Conservation (phyloP, 139 green algal species). For the Nannochloris sp. region DNA sequence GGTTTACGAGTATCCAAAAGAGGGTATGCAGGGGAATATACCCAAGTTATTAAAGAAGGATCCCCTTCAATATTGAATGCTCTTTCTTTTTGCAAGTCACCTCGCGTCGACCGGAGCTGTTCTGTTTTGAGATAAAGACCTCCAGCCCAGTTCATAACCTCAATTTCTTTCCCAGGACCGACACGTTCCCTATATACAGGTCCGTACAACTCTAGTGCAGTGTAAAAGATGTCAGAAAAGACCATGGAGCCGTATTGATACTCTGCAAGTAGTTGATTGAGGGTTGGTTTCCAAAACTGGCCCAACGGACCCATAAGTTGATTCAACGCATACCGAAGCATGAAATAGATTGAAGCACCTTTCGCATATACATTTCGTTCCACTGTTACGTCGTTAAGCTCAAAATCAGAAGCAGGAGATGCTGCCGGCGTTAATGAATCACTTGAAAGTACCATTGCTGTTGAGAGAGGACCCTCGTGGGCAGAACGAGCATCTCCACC, state of each 20-base stretch:
- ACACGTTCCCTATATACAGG: background rate
- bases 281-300: background rate
- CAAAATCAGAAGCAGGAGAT: background rate
- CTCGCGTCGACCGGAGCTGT: background rate
- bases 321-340: background rate
- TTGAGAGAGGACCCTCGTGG: background rate
- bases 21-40: background rate
- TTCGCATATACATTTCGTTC: background rate
- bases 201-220: background rate
- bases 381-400: background rate
- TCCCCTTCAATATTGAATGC: background rate
- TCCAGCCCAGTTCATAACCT: background rate
- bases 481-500: background rate
- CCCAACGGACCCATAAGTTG: background rate
- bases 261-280: background rate
- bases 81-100: background rate
- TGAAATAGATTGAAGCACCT: background rate
- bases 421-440: background rate
- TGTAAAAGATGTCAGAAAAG: background rate
- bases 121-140: background rate
- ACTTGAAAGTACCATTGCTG: background rate
- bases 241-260: background rate
- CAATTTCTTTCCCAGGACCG: background rate
- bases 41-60: background rate
- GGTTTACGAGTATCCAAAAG: background rate